Evolutionary conservation across 805 yeast genomes (phyloP), one percentile per base, ranked within the genome.

Genomic region (Metschnikowia similis): DNA sequence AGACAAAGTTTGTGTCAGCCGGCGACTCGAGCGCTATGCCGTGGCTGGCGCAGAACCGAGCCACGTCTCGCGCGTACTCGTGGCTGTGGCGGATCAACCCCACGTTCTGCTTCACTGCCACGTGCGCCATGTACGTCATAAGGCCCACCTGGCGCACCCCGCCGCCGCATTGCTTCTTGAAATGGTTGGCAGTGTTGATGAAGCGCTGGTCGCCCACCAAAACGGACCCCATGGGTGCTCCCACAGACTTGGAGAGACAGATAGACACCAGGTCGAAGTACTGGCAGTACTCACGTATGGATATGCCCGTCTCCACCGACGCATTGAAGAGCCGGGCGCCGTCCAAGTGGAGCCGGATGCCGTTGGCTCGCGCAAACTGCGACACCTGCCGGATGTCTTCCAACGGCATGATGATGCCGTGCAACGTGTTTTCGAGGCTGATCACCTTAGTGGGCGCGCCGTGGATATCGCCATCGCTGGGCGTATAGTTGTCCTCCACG

Each of bases 251-350:
- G 45, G 96, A 89, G 46, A 91, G 69, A 67, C 97, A 91, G 45
- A 91, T 76, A 13, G 96, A 88, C 43, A 91, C 87, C n/a, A 94
- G 83, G 67, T 90, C 97, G 64, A 90, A 90, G 53, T 82, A 71
- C 54, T 77, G 74, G 57, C 95, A 87, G 66, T 84, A 89, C 60
- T 88, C 88, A 16, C 66, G 69, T 53, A 90, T 68, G 14, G 89
- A 70, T 35, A 87, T 74, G 27, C 87, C 89, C 8, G 89, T 81
- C 28, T 79, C 91, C 10, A 79, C 86, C 37, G 83, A 74, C n/a
- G 97, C 97, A 65, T 87, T 88, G 91, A 95, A 90, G 45, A 91
- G 70, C 59, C 98, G 79, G n/a, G 97, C 98, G 54, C 97, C 98
- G 65, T 91, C 98, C 59, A 90, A 81, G 62, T 92, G 97, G 57